Percentiles rank a stretch among this genome's conserved stretches.
These are phyloP conservation scores for Athelia sp. DNA, from an alignment of 1,284 basidiomycete species.

Conservation along the genomic window DNA sequence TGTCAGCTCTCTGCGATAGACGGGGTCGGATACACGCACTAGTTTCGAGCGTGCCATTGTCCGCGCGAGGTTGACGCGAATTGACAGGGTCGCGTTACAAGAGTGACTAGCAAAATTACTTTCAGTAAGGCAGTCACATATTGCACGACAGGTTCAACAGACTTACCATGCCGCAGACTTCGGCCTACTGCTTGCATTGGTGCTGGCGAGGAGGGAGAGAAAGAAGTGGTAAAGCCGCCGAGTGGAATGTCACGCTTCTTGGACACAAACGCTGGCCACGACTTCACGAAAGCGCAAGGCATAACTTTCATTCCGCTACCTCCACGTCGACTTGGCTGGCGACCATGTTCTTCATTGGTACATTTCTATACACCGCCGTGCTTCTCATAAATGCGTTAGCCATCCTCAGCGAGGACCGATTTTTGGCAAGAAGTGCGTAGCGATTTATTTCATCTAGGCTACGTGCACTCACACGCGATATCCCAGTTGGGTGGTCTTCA, in stretches of 20 bases:
- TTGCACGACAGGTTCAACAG: too few relatives aligned
- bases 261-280: slow-evolving; percentile 3
- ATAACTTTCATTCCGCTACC: slow-evolving; percentile 5
- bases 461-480: slow-evolving; percentile 8
- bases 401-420: slow-evolving; percentile 92
- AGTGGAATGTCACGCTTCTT: slow-evolving; percentile 5
- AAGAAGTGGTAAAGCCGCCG: slow-evolving; percentile 4
- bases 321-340: slow-evolving; percentile 10
- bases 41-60: slow-evolving; percentile 27
- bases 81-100: slow-evolving; percentile 12
- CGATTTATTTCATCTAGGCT: slow-evolving; percentile 4
- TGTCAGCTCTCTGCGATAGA: background rate
- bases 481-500: slow-evolving; percentile 89
- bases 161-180: slow-evolving; percentile 13
- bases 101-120: too few relatives aligned
- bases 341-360: slow-evolving; percentile 54
- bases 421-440: slow-evolving; percentile 83
- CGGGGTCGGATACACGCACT: slow-evolving; percentile 2
- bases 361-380: slow-evolving; percentile 68
- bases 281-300: too few relatives aligned
- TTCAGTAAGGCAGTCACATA: too few relatives aligned
- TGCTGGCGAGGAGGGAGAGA: background rate
- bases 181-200: slow-evolving; percentile 31
- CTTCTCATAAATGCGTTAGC: slow-evolving; percentile 92
- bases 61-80: slow-evolving; percentile 23